Evolutionary conservation across 2,329 filamentous ascomycete genomes (phyloP).

Genomic region (Talaromyces albobiverticillius): DNA sequence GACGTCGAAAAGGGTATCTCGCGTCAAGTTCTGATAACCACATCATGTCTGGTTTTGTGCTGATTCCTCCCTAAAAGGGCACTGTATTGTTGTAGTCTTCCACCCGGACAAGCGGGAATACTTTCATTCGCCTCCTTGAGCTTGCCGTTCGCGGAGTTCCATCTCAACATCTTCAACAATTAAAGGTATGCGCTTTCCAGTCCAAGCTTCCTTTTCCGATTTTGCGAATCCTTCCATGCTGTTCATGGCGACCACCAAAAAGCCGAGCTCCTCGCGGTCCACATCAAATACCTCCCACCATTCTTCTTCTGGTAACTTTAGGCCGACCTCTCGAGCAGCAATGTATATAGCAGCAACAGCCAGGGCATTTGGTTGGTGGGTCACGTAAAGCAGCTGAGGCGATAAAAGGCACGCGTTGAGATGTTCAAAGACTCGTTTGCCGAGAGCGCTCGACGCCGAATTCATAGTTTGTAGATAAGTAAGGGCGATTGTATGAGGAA

Average conservation of each 20-base stretch:
- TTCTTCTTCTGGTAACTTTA: conserved; percentile 75
- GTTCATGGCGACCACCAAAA: conserved; percentile 79
- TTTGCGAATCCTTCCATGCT: conserved; percentile 71
- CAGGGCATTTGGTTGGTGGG: conserved; percentile 81
- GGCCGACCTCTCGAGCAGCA: conserved; percentile 72
- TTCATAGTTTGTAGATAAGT: conserved; percentile 92
- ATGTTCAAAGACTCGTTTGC: conserved; percentile 67
- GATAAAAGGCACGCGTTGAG: conserved; percentile 84
- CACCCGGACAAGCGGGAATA: not conserved
- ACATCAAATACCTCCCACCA: conserved; percentile 99
- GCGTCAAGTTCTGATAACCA: too few relatives aligned
- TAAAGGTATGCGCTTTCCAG: conserved; percentile 54
- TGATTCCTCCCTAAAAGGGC: not conserved
- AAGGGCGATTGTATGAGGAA: conserved; percentile 82
- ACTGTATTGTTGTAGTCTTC: not conserved
- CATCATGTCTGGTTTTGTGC: not conserved
- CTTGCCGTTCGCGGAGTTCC: conserved; percentile 57
- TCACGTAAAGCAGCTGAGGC: conserved; percentile 85
- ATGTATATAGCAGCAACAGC: conserved; percentile 88
- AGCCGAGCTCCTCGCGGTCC: conserved; percentile 89
- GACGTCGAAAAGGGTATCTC: too few relatives aligned
- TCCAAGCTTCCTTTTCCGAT: conserved; percentile 58
- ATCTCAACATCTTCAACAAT: conserved; percentile 57
- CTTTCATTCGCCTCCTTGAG: conserved; percentile 38
- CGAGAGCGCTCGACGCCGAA: conserved; percentile 58